Base-by-base conservation (phyloP, 1,139 yeast genomes). In the Saccharomyces hybrid region DNA sequence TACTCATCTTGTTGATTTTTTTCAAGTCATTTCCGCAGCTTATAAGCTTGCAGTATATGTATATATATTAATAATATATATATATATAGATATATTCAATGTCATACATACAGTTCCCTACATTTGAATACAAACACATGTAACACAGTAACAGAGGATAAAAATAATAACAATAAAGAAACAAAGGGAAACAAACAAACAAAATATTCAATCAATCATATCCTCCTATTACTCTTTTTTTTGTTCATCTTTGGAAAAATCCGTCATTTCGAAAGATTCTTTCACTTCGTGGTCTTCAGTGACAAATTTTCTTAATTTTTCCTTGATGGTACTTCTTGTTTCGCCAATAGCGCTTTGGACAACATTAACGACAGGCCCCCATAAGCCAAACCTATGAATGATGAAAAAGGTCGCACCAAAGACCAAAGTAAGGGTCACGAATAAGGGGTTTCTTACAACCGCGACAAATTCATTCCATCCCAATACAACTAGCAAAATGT, bases 391-490 rank as follows among this genome's bases (percentile, higher is more conserved):
- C 53, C 79, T 78, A 67, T 88, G 86, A 60, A 90, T 78, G 52
- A 86, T 78, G 66, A 86, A 89, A 2, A 79, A 69, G 1, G 81
- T 86, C 0, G 86, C 89, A 1, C 80, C 81, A 1, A 77, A 47
- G 2, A 87, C 61, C 52, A 90, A 65, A 9, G 81, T 60, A 7
- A 81, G 64, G 19, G 89, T 74, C 64, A 90, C 84, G 63, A 86
- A 78, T 26, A 87, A 66, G 29, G 99, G 99, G 69, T 88, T 91
- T 59, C 95, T 79, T 52, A 93, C 67, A 24, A 93, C 82, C 7
- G 95, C 86, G 86, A 90, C 81, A 63, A 93, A 86, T 75, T 95
- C 98, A 71, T 91, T 91, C 97, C 97, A 93, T 12, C 99, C 99
- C 32, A 93, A 75, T 6, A 88, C 82, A 2, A 86, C 71, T 26